Base-by-base conservation (phyloP, 2,329 filamentous ascomycete genomes). In the Hymenoscyphus scutula region DNA sequence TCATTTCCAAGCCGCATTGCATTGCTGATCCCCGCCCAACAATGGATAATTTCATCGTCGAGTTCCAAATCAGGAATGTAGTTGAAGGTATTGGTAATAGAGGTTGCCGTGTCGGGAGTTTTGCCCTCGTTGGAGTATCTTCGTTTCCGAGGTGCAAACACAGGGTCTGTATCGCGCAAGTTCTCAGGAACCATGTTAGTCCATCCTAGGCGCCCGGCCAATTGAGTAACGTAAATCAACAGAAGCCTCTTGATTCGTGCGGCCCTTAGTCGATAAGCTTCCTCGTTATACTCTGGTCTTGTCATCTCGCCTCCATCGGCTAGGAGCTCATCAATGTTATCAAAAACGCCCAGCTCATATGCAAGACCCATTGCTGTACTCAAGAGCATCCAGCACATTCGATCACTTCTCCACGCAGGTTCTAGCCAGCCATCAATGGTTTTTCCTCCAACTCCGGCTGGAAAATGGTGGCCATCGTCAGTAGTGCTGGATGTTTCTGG, bases 321-420 rank as follows among this genome's bases (percentile, higher is more conserved):
- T 61, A 88, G 76, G 69, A 86, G 74, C 70, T 93, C 90, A 62
- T 90, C 91, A 67, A 93, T 91, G 63, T 93, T 87, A 69, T 98
- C 95, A 70, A 98, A 99, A 1, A 99, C 92, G 11, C 95, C 95
- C 34, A 99, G 85, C 75, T 99, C 95, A 69, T 96, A 96, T 0
- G 91, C 92, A 41, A 98, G 80, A 1, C 92, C 90, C 80, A 94
- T 90, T 15, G 92, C 92, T 41, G 92, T 96, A 72, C 92, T 96
- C 32, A 98, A 82, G 15, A 98, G 80, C 92, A 97, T 97, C 94
- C 94, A 97, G 73, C 91, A 96, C 91, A 97, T 96, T 60, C 92
- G 89, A 72, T 97, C 94, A 67, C 89, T 92, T 70, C 94, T 84
- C 92, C 94, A 97, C 8, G 92, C 94, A 2, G 95, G 95, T 75